These are phyloP conservation scores for Venturiaceae sp. DNA, from an alignment of 2,329 filamentous ascomycete species.

Conservation along the genomic window DNA sequence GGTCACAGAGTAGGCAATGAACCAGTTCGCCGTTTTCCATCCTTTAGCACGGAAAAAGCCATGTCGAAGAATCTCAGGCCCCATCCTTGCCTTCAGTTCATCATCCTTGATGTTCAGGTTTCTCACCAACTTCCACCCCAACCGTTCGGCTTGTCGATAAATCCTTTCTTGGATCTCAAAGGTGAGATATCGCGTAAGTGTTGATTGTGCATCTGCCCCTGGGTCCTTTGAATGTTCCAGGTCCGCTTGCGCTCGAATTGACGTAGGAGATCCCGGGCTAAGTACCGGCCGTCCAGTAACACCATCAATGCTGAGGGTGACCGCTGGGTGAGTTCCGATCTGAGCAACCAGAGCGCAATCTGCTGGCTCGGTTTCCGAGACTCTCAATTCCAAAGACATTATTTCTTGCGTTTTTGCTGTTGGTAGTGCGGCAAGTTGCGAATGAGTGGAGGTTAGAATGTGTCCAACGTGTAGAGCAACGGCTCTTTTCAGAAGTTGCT, in stretches of 20 bases:
- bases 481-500: constrained; percentile 61
- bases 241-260: background rate
- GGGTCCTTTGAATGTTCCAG: constrained; percentile 1
- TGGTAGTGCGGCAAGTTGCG: background rate
- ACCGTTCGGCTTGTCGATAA: background rate
- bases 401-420: background rate
- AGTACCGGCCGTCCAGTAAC: constrained; percentile 4
- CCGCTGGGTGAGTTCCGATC: background rate
- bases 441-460: background rate
- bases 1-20: constrained; percentile 16
- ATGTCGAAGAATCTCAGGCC: background rate
- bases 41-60: constrained; percentile 1
- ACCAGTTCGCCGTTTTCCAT: constrained; percentile 2
- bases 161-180: constrained; percentile 2
- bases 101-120: background rate
- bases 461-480: constrained; percentile 35
- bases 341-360: background rate
- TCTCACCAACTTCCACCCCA: background rate
- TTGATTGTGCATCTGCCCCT: background rate
- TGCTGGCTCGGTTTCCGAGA: constrained; percentile 1
- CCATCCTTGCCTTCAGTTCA: background rate
- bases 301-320: background rate
- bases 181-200: background rate
- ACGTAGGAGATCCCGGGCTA: background rate
- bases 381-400: background rate